phyloP scores from a whole-genome alignment of 306 rosid species.

The Trichosanthes cucumerina region DNA sequence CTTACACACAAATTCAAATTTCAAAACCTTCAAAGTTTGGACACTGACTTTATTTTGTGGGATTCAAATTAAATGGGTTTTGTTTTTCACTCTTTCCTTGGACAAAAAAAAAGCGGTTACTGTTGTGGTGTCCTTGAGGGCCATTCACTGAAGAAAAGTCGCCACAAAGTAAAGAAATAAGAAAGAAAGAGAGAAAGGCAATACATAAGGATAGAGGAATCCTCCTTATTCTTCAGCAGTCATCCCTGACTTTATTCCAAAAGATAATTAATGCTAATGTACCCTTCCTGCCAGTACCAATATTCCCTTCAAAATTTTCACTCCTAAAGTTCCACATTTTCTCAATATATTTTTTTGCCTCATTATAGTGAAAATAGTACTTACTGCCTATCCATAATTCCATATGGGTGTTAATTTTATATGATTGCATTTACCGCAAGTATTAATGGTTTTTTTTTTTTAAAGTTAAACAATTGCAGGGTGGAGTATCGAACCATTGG shows the following conservation, averaged over 20 bases:
- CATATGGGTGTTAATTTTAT: neutral
- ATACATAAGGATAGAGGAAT: neutral
- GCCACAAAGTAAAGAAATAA: neutral
- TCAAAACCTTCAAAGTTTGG: too few species aligned
- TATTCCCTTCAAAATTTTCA: neutral
- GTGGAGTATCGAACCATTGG: too few species aligned
- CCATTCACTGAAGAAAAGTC: neutral
- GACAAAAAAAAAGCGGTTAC: neutral
- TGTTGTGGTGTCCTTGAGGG: neutral
- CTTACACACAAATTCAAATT: conserved; percentile 2
- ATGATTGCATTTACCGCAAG: neutral
- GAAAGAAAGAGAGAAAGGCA: neutral
- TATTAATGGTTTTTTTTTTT: too few species aligned
- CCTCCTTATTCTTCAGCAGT: conserved; percentile 7
- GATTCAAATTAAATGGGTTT: too few species aligned
- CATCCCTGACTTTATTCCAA: conserved; percentile 20
- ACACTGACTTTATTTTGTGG: too few species aligned
- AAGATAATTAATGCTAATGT: conserved; percentile 1
- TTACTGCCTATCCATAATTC: neutral
- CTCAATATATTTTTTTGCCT: neutral
- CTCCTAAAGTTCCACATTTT: neutral
- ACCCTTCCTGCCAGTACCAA: neutral
- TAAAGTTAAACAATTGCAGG: too few species aligned
- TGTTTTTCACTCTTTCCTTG: neutral
- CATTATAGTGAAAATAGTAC: neutral